Evolutionary conservation across 805 yeast genomes (phyloP), one percentile per base, ranked within the genome.

Genomic region (Cyberlindnera maritima): DNA sequence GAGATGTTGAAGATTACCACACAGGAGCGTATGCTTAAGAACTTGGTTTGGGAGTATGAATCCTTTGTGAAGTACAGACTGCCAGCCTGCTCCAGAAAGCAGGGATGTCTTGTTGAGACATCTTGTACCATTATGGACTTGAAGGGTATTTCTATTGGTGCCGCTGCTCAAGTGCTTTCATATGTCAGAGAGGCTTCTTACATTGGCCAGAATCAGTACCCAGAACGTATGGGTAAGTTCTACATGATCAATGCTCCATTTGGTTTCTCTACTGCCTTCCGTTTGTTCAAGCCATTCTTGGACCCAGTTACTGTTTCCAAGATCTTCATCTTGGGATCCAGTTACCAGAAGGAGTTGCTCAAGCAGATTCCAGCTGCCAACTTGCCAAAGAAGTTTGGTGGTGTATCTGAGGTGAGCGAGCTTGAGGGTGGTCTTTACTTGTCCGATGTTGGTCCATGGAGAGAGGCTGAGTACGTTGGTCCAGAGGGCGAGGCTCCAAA

Each of bases 191-290:
- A 91, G 69, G 97, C 99, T 10, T 88, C 97, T 13, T 73, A 79
- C 61, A 88, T 94, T 60, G 97, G 98, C 49, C 99, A 94, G 75
- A 88, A 94, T 72, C 92, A 88, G 71, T 94, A 94, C 67, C 99
- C 99, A 14, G 99, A 94, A 76, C 86, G 98, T 70, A 94, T 94
- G 99, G 99, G 99, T 63, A 90, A 88, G 69, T 94, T 92, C 66
- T 92, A 90, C 71, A 73, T 91, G 60, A 88, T 94, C 70, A 94
- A 94, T 64, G 96, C 98, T 1, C 99, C 99, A 54, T 94, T 90
- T 64, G 99, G 99, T 2, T 94, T 94, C 71, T 81, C 96, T 33
- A 84, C 97, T 35, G 97, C 95, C 35, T 94, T 92, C 79, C 80
- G 81, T 66, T 64, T 91, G 46, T 88, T 94, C 74, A 90, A 90